Percentiles rank a stretch among this genome's conserved stretches.
Conservation (phyloP, 2,329 filamentous ascomycete genomes). For the Pseudogymnoascus verrucosus region DNA sequence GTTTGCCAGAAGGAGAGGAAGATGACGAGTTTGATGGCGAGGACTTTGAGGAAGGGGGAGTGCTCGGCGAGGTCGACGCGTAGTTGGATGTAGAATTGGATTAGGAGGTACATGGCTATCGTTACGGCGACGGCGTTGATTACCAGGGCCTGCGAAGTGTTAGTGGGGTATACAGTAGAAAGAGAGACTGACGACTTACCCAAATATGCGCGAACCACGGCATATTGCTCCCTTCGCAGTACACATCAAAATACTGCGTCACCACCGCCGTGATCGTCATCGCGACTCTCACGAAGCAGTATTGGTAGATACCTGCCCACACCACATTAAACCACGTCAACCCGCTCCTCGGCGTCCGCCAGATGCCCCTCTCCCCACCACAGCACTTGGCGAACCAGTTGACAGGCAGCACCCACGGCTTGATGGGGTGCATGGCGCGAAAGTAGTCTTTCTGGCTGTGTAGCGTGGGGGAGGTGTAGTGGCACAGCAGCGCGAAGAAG, state of each 20-base stretch:
- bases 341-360: slow-evolving; percentile 70
- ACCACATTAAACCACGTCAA: slow-evolving; percentile 87
- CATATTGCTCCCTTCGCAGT: slow-evolving; percentile 71
- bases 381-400: slow-evolving; percentile 63
- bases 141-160: slow-evolving; percentile 43
- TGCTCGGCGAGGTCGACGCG: slow-evolving; percentile 60
- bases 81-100: slow-evolving; percentile 80
- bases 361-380: slow-evolving; percentile 58
- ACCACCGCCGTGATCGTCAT: slow-evolving; percentile 74
- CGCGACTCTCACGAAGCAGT: slow-evolving; percentile 71
- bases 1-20: slow-evolving; percentile 87
- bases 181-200: slow-evolving; percentile 39
- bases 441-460: slow-evolving; percentile 81
- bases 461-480: slow-evolving; percentile 69
- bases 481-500: slow-evolving; percentile 76
- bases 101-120: slow-evolving; percentile 80
- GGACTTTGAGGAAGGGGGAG: slow-evolving; percentile 68
- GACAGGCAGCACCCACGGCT: slow-evolving; percentile 69
- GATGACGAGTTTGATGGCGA: slow-evolving; percentile 84
- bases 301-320: slow-evolving; percentile 78
- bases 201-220: slow-evolving; percentile 79
- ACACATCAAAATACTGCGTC: slow-evolving; percentile 59
- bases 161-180: background rate
- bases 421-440: slow-evolving; percentile 51
- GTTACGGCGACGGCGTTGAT: slow-evolving; percentile 67